These are phyloP conservation scores for Saturnispora zaruensis DNA, from an alignment of 805 yeast species.

Conservation along the genomic window DNA sequence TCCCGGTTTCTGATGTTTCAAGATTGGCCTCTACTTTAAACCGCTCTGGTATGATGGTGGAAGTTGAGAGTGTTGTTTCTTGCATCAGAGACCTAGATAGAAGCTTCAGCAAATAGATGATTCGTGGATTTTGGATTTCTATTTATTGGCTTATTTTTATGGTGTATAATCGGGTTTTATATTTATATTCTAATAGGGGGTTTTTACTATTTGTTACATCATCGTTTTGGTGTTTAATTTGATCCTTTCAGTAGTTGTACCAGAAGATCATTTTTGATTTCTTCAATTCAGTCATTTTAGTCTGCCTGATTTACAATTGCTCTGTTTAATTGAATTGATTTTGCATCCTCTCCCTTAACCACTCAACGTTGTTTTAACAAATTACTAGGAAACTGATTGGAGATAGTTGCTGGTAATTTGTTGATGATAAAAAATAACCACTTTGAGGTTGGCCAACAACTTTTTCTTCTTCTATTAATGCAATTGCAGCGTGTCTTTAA, in stretches of 20 bases:
- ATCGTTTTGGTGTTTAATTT: neutral
- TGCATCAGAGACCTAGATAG: slow-evolving; percentile 76
- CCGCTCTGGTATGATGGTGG: slow-evolving; percentile 83
- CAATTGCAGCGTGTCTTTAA: neutral
- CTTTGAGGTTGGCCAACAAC: neutral
- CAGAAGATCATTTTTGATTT: neutral
- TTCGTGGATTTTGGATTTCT: neutral
- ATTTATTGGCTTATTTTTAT: neutral
- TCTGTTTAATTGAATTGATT: too few relatives aligned
- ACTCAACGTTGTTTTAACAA: too few relatives aligned
- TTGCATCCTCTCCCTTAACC: too few relatives aligned
- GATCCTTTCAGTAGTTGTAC: neutral
- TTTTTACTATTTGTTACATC: neutral
- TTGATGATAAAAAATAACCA: neutral
- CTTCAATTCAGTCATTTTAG: neutral
- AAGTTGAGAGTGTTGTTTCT: slow-evolving; percentile 82
- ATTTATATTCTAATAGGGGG: neutral
- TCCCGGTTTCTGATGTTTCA: neutral
- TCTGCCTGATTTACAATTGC: too few relatives aligned
- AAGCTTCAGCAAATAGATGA: neutral
- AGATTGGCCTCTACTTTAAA: slow-evolving; percentile 45
- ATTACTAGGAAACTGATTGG: too few relatives aligned
- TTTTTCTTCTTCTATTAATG: neutral
- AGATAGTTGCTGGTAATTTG: neutral
- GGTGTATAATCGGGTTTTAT: neutral